Conservation (phyloP, 257 asterid species). For the Paulownia fortunei region DNA sequence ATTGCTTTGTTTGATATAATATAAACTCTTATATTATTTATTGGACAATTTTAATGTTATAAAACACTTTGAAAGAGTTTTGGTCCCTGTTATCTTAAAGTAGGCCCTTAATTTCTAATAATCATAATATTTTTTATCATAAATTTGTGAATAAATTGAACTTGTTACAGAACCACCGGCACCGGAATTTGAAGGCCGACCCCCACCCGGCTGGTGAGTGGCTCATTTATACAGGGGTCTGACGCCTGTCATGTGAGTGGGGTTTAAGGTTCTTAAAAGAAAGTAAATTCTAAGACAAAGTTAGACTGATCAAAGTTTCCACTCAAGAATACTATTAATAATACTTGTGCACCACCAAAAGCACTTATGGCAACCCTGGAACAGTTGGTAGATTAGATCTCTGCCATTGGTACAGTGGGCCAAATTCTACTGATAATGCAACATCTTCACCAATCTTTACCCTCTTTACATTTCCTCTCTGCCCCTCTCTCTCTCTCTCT, state of each 20-base stretch:
- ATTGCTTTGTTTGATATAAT: too few species aligned
- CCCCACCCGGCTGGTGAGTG: slow-evolving; percentile 27
- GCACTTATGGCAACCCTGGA: slow-evolving; percentile 63
- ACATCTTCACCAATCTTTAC: slow-evolving; percentile 30
- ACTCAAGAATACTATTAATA: slow-evolving; percentile 34
- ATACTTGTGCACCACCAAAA: slow-evolving; percentile 49
- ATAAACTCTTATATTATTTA: too few species aligned
- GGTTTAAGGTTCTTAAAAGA: slow-evolving; percentile 55
- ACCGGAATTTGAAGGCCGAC: slow-evolving; percentile 34
- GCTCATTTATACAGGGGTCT: slow-evolving; percentile 45
- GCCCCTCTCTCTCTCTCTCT: not conserved
- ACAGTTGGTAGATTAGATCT: slow-evolving; percentile 78
- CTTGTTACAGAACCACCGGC: slow-evolving; percentile 30
- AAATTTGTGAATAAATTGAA: not conserved
- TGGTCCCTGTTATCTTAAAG: not conserved
- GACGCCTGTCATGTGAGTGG: slow-evolving; percentile 90
- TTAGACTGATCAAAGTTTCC: slow-evolving; percentile 42
- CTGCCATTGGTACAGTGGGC: slow-evolving; percentile 58
- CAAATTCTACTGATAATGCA: slow-evolving; percentile 38
- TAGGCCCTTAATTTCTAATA: not conserved
- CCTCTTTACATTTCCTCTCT: not conserved
- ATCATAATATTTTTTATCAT: too few species aligned
- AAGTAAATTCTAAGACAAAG: slow-evolving; percentile 52
- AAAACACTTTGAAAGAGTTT: too few species aligned
- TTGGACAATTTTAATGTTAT: too few species aligned